Evolutionary conservation across 2,329 filamentous ascomycete genomes (phyloP), one percentile per base, ranked within the genome.

Genomic region (Colletotrichum horii): DNA sequence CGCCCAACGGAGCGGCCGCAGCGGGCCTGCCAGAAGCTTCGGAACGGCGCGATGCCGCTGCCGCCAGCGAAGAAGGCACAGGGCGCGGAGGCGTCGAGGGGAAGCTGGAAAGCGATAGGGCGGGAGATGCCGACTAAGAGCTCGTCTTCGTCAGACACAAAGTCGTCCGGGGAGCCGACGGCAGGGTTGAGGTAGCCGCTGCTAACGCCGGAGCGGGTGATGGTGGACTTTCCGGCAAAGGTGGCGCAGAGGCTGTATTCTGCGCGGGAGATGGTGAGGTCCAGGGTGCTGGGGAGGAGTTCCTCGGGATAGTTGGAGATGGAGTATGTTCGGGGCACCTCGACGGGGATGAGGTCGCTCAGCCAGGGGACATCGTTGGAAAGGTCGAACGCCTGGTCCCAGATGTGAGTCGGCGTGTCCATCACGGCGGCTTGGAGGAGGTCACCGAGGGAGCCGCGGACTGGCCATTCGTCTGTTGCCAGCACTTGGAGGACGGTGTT

Each of bases 31-130:
- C 88, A 90, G 78, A 90, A 90, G 62, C 87, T 88, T 4, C 89
- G 84, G 81, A 90, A 90, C 0, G 88, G 88, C 0, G 89, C 89
- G 32, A 90, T 89, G 2, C 89, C 88, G 56, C 87, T 89, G 0
- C 89, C 89, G 11, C 89, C 89, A 0, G 89, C 89, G 77, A 91
- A 90, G 78, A 88, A 88, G 0, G 88, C 88, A 30, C 89, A 89
- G 0, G 89, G 89, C 0, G 87, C 87, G 55, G 88, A 87, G 12
- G 84, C 82, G 52, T 90, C 87, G 6, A 89, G 82, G 0, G 89
- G 89, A 1, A 90, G 82, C 56, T 90, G 88, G 78, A 91, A 90
- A 1, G 87, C 84, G 1, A 88, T 84, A 0, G 89, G 89, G 0
- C 88, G 84, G 0, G 89, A 90, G 0, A 91, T 85, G 1, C 89